Conservation (phyloP, 2,329 filamentous ascomycete genomes). For the Penicillium corylophilum region DNA sequence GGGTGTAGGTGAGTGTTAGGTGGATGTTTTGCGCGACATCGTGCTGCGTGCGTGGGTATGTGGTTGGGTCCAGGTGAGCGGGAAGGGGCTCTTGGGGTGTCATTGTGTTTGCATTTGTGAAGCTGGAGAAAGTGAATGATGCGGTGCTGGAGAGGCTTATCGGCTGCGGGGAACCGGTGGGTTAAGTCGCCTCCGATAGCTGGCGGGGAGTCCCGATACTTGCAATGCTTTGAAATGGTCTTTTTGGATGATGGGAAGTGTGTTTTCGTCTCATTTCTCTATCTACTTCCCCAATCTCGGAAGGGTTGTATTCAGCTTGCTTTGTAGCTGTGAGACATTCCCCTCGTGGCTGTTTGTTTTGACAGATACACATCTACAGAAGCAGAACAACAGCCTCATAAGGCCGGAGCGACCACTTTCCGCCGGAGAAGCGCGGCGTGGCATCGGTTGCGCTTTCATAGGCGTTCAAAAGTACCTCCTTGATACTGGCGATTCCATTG, state of each 20-base stretch:
- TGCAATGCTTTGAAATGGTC: not conserved
- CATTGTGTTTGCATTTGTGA: conserved; percentile 13
- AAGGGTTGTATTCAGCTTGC: not conserved
- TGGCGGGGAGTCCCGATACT: not conserved
- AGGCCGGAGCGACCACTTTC: conserved; percentile 33
- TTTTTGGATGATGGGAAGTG: not conserved
- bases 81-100: conserved; percentile 18
- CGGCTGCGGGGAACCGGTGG: conserved; percentile 20
- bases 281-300: not conserved
- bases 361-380: conserved; percentile 10
- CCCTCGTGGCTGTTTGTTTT: not conserved
- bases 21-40: conserved; percentile 38
- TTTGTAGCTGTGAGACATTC: not conserved
- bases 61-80: conserved; percentile 39
- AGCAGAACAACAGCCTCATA: conserved; percentile 35
- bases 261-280: not conserved
- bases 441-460: conserved; percentile 25
- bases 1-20: conserved; percentile 43
- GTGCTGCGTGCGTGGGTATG: conserved; percentile 40
- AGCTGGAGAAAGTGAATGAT: not conserved
- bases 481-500: conserved; percentile 27
- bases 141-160: conserved; percentile 14
- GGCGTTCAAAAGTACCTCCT: conserved; percentile 34
- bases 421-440: conserved; percentile 22
- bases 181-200: not conserved